Base-by-base conservation (phyloP, 495 filamentous ascomycete species). In the Penicillium subrubescens region DNA sequence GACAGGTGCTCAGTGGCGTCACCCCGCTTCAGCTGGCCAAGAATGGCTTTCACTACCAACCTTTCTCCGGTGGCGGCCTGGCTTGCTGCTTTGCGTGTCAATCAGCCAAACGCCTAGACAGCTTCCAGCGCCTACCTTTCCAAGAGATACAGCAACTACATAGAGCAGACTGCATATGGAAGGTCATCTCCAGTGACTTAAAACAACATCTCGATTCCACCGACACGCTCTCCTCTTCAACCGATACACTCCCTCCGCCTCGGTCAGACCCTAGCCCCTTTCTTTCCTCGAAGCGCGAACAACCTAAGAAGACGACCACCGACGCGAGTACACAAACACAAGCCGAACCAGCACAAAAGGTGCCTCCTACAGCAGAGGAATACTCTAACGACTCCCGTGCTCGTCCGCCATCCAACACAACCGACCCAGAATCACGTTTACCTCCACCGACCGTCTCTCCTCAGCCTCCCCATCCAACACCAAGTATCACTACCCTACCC, bases 11-110 rank as follows among this genome's bases (percentile, higher is more conserved):
- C 25, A 54, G 6, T 39, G 33, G 59, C n/a, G 48, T 54, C 19
- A 61, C 48, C 25, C 59, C 59, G 48, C 59, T 61, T 39, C 59
- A 39, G 33, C 48, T 61, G 33, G 59, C 31, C 46, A 29, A 54
- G 33, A 61, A 61, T 29, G 48, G 59, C 33, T 61, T 54, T 50
- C 33, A 41, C 19, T 41, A 53, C 33, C 56, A 11, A 15, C 50
- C 50, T 14, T 33, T 53, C 50, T 53, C 25, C 2, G 1, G 2
- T 53, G 15, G 50, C 25, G 11, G 50, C 50, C 15, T 31, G 25
- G 50, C 19, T 19, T 61, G 59, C 59, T 61, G 59, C 33, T 61
- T 61, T 61, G 59, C 50, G 12, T 62, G 60, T 46, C 60, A 62
- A 37, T 62, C 60, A 17, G 35, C 51, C 31, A 56, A 57, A 46